Conservation (phyloP, 176 grass and related monocot genomes). For the Coix lacrymajobi region DNA sequence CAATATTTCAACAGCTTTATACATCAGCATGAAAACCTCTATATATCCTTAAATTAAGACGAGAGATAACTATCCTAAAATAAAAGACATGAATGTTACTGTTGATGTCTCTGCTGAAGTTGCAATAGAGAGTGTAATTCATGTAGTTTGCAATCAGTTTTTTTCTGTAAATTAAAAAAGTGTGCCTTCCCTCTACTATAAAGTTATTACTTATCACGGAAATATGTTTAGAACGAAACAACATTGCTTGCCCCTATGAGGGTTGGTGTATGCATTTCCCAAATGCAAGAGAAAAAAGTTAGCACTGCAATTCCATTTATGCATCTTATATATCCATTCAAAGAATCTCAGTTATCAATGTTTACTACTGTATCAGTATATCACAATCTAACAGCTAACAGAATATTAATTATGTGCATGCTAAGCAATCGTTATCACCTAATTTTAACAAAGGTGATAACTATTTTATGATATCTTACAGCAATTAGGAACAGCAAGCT, state of each 20-base stretch:
- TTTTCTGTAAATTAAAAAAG: not conserved
- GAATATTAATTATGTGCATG: not conserved
- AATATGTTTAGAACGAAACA: not conserved
- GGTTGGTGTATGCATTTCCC: not conserved
- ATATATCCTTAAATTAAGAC: not conserved
- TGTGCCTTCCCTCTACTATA: not conserved
- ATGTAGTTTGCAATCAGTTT: not conserved
- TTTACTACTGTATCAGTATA: not conserved
- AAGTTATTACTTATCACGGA: not conserved
- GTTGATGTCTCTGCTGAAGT: not conserved
- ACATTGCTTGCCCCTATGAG: not conserved
- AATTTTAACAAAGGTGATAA: not conserved
- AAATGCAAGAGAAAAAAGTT: not conserved
- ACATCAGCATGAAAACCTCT: not conserved
- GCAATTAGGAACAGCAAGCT: not conserved
- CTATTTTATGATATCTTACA: not conserved
- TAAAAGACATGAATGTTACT: not conserved
- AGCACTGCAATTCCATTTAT: conserved; percentile 1
- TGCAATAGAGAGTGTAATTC: not conserved
- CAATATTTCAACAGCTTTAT: not conserved
- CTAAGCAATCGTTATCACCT: not conserved
- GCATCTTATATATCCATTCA: not conserved
- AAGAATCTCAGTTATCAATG: not conserved
- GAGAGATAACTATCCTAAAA: not conserved
- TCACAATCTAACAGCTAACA: not conserved